A percentile compares a stretch with the other conserved stretches of the same genome.
These are phyloP conservation scores for Boletus sp. DNA, from an alignment of 1,284 basidiomycete species.

Conservation along the genomic window DNA sequence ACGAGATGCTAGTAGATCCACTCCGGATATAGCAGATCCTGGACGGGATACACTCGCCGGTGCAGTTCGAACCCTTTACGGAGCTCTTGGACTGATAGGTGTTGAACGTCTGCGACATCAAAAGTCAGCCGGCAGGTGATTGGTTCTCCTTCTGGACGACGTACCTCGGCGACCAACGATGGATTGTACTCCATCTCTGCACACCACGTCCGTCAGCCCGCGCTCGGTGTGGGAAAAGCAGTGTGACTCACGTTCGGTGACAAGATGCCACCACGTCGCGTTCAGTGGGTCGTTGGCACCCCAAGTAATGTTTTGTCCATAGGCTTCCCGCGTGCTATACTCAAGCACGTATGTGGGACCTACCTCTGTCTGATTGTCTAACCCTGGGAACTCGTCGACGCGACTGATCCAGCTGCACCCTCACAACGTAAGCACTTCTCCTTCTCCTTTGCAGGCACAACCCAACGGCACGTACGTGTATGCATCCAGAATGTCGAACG, in stretches of 20 bases:
- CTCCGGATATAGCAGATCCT: slow-evolving; percentile 47
- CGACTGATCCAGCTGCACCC: slow-evolving; percentile 34
- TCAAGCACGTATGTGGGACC: slow-evolving; percentile 43
- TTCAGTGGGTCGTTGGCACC: slow-evolving; percentile 42
- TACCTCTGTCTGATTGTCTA: slow-evolving; percentile 32
- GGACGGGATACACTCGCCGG: slow-evolving; percentile 36
- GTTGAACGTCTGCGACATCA: slow-evolving; percentile 37
- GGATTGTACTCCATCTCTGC: slow-evolving; percentile 38
- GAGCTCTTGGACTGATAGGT: slow-evolving; percentile 43
- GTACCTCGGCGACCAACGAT: slow-evolving; percentile 35
- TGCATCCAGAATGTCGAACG: slow-evolving; percentile 41
- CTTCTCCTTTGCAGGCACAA: fast-evolving
- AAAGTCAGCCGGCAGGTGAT: slow-evolving; percentile 3
- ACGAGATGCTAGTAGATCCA: slow-evolving; percentile 36
- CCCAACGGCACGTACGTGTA: slow-evolving; percentile 34
- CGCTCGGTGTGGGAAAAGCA: neutral
- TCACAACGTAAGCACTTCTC: neutral
- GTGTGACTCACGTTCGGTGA: slow-evolving; percentile 38
- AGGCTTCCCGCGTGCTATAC: slow-evolving; percentile 43
- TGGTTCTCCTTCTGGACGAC: neutral
- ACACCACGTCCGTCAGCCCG: neutral
- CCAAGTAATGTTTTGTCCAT: slow-evolving; percentile 43
- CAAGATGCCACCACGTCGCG: slow-evolving; percentile 48
- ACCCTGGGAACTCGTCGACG: slow-evolving; percentile 34
- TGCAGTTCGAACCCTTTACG: slow-evolving; percentile 32